These are phyloP conservation scores for Tetrapisispora taiwanensis DNA, from an alignment of 805 yeast genomes.

Conservation along the genomic window DNA sequence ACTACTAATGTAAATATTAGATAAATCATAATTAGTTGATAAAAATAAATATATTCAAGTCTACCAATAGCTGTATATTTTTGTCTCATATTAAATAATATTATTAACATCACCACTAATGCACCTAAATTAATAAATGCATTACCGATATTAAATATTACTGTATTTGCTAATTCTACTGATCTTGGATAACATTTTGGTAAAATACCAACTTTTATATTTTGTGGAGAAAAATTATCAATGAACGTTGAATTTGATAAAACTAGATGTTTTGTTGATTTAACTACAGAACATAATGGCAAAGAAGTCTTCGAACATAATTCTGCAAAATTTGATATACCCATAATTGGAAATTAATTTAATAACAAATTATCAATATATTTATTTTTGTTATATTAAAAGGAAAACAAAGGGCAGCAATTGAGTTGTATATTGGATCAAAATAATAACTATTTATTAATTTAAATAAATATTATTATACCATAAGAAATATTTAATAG, in stretches of 20 bases:
- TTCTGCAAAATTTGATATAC: conserved; percentile 21
- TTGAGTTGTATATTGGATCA: too few species aligned
- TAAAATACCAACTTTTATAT: conserved; percentile 49
- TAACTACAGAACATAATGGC: conserved; percentile 72
- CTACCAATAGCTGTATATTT: conserved; percentile 95
- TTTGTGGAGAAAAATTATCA: conserved; percentile 14
- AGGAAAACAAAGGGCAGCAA: too few species aligned
- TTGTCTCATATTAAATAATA: conserved; percentile 64
- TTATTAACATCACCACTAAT: conserved; percentile 51
- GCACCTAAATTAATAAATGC: conserved; percentile 78
- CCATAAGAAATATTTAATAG: too few species aligned
- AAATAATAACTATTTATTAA: too few species aligned
- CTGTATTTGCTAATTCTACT: conserved; percentile 80
- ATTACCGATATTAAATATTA: conserved; percentile 80
- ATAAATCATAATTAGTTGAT: conserved; percentile 48
- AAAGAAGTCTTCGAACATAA: conserved; percentile 62
- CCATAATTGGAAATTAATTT: too few species aligned
- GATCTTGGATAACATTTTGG: conserved; percentile 79
- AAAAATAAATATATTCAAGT: conserved; percentile 69
- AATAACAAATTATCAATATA: too few species aligned
- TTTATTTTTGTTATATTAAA: too few species aligned
- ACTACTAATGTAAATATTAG: conserved; percentile 62
- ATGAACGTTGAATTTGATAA: conserved; percentile 17
- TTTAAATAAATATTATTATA: too few species aligned
- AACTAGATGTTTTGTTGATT: conserved; percentile 34